These are phyloP conservation scores for Massariosphaeria phaeospora DNA, from an alignment of 495 filamentous ascomycete species.

Conservation along the genomic window DNA sequence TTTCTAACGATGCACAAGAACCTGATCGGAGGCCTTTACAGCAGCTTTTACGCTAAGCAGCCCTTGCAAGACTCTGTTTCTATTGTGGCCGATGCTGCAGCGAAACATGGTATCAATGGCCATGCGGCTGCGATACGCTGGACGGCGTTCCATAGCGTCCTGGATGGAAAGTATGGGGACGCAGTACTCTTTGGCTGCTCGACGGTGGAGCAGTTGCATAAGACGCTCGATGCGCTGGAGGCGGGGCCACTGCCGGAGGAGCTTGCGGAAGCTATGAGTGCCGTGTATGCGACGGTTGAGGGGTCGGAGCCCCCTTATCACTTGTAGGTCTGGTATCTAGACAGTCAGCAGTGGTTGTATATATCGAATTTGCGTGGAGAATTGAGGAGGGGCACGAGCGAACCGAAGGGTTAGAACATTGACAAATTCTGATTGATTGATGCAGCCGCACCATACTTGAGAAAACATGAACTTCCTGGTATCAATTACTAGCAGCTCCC, in stretches of 20 bases:
- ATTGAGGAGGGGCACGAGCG: no score
- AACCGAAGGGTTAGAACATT: no score
- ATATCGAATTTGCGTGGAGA: no score
- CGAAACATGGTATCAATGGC: slow-evolving; percentile 3
- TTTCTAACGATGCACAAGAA: not conserved
- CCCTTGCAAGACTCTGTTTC: not conserved
- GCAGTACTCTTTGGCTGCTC: not conserved
- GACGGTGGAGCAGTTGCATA: not conserved
- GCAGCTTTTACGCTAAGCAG: not conserved
- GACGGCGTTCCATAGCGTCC: slow-evolving; percentile 39
- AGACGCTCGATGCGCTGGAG: not conserved
- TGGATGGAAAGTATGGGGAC: slow-evolving; percentile 32
- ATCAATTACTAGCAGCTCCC: no score
- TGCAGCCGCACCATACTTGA: no score
- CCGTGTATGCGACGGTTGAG: slow-evolving; percentile 14
- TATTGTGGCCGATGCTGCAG: not conserved
- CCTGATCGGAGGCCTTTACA: not conserved
- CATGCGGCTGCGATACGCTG: slow-evolving; percentile 44
- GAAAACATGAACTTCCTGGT: no score
- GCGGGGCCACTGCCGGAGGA: slow-evolving; percentile 6
- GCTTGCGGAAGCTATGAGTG: slow-evolving; percentile 14
- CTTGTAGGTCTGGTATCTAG: no score
- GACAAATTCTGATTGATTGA: no score
- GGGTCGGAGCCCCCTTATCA: slow-evolving; percentile 23
- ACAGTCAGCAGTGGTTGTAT: no score